Percentiles rank a stretch among this genome's conserved stretches.
Evolutionary conservation across 108 stramenopile genomes (phyloP).

Genomic region (Nitzschia palea): DNA sequence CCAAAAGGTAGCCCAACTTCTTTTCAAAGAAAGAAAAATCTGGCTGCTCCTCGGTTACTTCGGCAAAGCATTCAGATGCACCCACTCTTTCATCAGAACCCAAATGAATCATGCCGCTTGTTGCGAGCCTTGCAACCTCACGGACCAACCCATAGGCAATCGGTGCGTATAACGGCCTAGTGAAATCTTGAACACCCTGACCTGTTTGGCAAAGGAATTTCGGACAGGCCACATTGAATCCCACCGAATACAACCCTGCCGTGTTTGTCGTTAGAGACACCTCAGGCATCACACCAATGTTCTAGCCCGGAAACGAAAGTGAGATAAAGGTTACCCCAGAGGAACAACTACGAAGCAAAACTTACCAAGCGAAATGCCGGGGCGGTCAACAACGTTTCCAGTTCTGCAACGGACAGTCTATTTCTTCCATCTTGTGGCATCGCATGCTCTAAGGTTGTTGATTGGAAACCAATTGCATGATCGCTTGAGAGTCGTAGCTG

Average conservation of each 20-base stretch:
- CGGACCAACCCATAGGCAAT: constrained; percentile 10
- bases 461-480: constrained; percentile 6
- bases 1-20: constrained; percentile 11
- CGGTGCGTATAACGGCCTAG: background rate
- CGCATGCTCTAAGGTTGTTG: background rate
- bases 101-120: constrained; percentile 29
- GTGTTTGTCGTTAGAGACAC: constrained; percentile 26
- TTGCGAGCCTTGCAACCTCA: constrained; percentile 10
- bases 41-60: background rate
- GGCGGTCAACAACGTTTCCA: background rate
- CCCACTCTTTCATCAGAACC: constrained; percentile 34
- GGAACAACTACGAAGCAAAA: background rate
- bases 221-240: constrained; percentile 31
- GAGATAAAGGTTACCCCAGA: background rate
- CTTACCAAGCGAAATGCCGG: constrained; percentile 12
- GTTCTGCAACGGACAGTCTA: background rate
- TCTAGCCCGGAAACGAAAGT: background rate
- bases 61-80: constrained; percentile 23
- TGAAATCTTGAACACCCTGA: constrained; percentile 18
- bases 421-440: background rate
- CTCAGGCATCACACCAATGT: constrained; percentile 41
- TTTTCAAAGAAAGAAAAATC: constrained; percentile 20
- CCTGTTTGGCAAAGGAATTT: constrained; percentile 7
- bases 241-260: constrained; percentile 29
- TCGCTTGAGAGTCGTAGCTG: constrained; percentile 32